These are phyloP conservation scores for Afroboletus lepidellus DNA, from an alignment of 1,284 basidiomycete species.

Conservation along the genomic window DNA sequence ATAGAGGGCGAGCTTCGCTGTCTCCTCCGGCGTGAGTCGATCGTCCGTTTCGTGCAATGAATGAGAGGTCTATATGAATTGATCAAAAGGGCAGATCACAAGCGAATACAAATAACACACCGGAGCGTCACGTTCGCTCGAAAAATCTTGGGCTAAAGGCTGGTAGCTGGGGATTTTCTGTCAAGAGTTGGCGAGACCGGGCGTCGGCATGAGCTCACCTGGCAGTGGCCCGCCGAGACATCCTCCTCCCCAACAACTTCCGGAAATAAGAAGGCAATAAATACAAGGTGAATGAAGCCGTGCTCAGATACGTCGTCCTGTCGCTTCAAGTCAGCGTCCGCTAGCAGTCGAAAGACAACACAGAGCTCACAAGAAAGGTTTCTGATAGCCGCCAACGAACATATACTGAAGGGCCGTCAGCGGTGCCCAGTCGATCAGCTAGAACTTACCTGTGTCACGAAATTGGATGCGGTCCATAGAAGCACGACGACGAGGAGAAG, in stretches of 20 bases:
- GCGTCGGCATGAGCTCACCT: conserved; percentile 9
- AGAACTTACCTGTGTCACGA: conserved; percentile 66
- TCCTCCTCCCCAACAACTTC: conserved; percentile 30
- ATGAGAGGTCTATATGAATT: conserved; percentile 12
- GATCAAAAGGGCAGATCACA: neutral
- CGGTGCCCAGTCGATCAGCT: conserved; percentile 1
- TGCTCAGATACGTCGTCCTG: conserved; percentile 86
- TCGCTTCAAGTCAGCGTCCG: conserved; percentile 5
- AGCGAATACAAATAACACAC: conserved; percentile 13
- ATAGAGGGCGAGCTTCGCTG: conserved; percentile 69
- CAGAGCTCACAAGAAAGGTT: conserved; percentile 73
- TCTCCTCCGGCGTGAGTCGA: conserved; percentile 69
- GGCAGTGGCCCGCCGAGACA: conserved; percentile 14
- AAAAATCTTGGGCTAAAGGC: conserved; percentile 19
- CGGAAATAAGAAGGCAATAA: conserved; percentile 70
- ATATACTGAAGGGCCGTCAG: conserved; percentile 48
- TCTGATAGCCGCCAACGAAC: conserved; percentile 69
- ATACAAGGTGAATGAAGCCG: conserved; percentile 87
- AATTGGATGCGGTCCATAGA: conserved; percentile 82
- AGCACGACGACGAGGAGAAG: conserved; percentile 79
- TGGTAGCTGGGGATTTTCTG: conserved; percentile 24
- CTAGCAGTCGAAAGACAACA: neutral
- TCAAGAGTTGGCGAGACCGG: neutral
- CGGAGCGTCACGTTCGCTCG: conserved; percentile 11
- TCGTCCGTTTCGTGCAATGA: conserved; percentile 6